Conservation (phyloP, 306 rosid species). For the Cercis canadensis region DNA sequence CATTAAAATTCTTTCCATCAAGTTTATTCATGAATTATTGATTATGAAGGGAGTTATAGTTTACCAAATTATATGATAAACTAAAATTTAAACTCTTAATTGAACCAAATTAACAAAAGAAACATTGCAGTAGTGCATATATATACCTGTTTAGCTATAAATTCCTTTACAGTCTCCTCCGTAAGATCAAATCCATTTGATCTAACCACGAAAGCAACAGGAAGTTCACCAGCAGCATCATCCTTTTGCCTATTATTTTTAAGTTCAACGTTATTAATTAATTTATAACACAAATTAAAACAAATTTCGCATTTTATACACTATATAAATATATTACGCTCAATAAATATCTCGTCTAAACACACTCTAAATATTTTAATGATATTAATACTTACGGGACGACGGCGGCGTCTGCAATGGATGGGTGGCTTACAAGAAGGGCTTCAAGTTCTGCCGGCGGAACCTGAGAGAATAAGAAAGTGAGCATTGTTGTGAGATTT, state of each 20-base stretch:
- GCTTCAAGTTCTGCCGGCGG: constrained; percentile 95
- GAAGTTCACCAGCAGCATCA: constrained; percentile 87
- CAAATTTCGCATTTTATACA: too few species aligned
- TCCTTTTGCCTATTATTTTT: constrained; percentile 70
- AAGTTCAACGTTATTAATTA: not conserved
- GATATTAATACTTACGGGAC: constrained; percentile 92
- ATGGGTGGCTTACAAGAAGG: constrained; percentile 77
- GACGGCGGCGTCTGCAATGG: constrained; percentile 89
- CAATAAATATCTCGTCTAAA: too few species aligned
- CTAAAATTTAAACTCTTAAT: too few species aligned
- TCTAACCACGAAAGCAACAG: constrained; percentile 84
- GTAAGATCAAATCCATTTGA: constrained; percentile 60
- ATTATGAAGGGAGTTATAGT: too few species aligned
- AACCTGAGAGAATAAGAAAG: constrained; percentile 52
- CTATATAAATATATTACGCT: too few species aligned
- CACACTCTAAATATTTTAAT: too few species aligned
- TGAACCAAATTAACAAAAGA: too few species aligned
- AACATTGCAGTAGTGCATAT: too few species aligned
- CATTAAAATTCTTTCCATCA: too few species aligned
- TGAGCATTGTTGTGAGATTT: too few species aligned
- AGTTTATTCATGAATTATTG: too few species aligned
- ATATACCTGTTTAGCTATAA: constrained; percentile 86
- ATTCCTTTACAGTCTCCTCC: constrained; percentile 73
- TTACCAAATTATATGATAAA: too few species aligned
- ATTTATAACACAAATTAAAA: not conserved